Conservation (phyloP, 129 eudicot species). For the Oenanthe sinensis region DNA sequence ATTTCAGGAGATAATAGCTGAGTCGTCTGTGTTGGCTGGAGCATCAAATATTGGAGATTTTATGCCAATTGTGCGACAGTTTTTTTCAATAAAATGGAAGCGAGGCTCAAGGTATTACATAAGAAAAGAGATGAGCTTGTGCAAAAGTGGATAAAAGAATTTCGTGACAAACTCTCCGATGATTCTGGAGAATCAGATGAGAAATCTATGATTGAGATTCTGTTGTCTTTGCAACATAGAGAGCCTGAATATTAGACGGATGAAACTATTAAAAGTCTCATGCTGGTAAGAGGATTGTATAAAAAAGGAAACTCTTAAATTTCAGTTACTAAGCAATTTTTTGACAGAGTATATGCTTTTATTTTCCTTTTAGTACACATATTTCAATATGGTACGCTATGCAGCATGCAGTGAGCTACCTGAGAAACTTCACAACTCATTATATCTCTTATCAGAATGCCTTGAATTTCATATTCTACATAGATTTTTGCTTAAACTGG, state of each 20-base stretch:
- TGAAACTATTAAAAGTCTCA: slow-evolving; percentile 34
- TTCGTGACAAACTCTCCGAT: slow-evolving; percentile 5
- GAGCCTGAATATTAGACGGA: slow-evolving; percentile 54
- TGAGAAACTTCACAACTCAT: background rate
- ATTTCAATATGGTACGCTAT: background rate
- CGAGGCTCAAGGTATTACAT: background rate
- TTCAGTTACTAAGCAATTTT: background rate
- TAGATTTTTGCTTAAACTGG: no score
- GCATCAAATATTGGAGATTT: slow-evolving; percentile 38
- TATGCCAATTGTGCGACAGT: slow-evolving; percentile 41
- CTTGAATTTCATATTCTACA: no score
- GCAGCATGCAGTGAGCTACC: background rate
- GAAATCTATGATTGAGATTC: slow-evolving; percentile 38
- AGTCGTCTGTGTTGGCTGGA: slow-evolving; percentile 18
- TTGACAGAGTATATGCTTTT: background rate
- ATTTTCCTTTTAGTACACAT: background rate
- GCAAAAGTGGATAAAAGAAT: slow-evolving; percentile 40
- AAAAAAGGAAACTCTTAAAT: background rate
- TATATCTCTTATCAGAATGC: no score
- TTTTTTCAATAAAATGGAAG: slow-evolving; percentile 15
- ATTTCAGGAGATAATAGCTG: slow-evolving; percentile 39
- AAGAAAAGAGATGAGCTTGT: slow-evolving; percentile 34
- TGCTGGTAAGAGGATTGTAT: slow-evolving; percentile 27
- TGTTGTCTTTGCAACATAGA: slow-evolving; percentile 37
- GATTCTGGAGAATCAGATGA: slow-evolving; percentile 4